A percentile compares a stretch with the other conserved stretches of the same genome.
phyloP scores from a whole-genome alignment of 148 eudicot genomes.

The Diospyros kaki region DNA sequence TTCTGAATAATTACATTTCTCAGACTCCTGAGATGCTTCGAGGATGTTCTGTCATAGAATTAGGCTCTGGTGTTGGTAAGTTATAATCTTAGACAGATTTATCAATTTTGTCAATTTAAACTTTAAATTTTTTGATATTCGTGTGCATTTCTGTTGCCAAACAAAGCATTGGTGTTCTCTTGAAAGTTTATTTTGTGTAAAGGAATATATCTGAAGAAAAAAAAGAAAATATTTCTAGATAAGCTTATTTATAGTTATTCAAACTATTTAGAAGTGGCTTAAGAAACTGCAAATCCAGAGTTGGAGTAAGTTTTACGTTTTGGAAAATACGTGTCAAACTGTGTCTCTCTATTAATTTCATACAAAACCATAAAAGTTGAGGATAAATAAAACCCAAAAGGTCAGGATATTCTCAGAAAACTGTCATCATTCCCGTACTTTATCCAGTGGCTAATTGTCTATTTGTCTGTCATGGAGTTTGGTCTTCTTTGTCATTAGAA shows the following conservation, averaged over 20 bases:
- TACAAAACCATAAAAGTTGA: background rate
- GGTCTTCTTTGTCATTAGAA: background rate
- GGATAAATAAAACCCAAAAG: background rate
- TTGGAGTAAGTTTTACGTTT: background rate
- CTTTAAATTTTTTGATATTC: background rate
- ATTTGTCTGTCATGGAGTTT: background rate
- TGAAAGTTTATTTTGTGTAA: no score
- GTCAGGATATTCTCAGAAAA: background rate
- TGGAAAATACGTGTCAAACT: background rate
- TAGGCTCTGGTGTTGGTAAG: conserved; percentile 97
- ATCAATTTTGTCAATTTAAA: background rate
- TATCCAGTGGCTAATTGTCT: background rate
- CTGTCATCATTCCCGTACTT: background rate
- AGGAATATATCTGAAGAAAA: no score
- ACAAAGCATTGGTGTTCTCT: background rate
- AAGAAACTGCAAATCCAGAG: background rate
- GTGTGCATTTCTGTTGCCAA: background rate
- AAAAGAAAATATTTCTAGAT: no score
- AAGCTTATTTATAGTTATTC: no score
- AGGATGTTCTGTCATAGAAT: conserved; percentile 73
- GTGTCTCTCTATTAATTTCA: no score
- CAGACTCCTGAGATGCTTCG: conserved; percentile 62
- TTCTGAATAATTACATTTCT: conserved; percentile 72
- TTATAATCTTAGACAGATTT: background rate
- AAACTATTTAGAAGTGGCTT: background rate